Percentiles rank a stretch among this genome's conserved stretches.
Evolutionary conservation across 345 rosid genomes (phyloP).

Genomic region (Salix exigua): DNA sequence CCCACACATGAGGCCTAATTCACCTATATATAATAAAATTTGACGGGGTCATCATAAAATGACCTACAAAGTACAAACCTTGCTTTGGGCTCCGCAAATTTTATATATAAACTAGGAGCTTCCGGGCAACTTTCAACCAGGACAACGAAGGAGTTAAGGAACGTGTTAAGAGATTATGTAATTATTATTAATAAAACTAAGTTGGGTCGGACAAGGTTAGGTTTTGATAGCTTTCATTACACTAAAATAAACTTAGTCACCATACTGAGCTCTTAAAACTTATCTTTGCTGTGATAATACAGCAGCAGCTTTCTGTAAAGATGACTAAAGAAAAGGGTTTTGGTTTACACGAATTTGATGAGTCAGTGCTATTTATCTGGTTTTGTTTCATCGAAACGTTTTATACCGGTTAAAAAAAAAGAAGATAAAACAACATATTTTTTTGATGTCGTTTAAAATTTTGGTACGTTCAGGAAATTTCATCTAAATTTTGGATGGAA

Average conservation of each 20-base stretch:
- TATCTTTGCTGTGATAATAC: too few relatives aligned
- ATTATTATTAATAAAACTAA: background rate
- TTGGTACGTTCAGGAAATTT: too few relatives aligned
- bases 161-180: background rate
- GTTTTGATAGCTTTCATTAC: background rate
- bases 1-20: too few relatives aligned
- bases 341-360: background rate
- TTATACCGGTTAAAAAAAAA: too few relatives aligned
- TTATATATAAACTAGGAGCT: background rate
- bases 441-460: too few relatives aligned
- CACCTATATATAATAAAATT: background rate
- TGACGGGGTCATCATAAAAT: background rate
- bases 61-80: background rate
- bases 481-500: too few relatives aligned
- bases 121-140: background rate
- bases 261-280: too few relatives aligned
- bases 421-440: too few relatives aligned
- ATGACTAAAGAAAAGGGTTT: background rate
- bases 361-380: rapidly evolving
- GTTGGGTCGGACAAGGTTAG: background rate
- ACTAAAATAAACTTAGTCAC: too few relatives aligned
- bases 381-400: rapidly evolving
- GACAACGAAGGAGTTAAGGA: background rate
- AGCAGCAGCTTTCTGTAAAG: background rate
- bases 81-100: background rate